A percentile compares a stretch with the other conserved stretches of the same genome.
Evolutionary conservation across 192 early-diverging fungal genomes (phyloP).

Genomic region (Coemansia sp.): DNA sequence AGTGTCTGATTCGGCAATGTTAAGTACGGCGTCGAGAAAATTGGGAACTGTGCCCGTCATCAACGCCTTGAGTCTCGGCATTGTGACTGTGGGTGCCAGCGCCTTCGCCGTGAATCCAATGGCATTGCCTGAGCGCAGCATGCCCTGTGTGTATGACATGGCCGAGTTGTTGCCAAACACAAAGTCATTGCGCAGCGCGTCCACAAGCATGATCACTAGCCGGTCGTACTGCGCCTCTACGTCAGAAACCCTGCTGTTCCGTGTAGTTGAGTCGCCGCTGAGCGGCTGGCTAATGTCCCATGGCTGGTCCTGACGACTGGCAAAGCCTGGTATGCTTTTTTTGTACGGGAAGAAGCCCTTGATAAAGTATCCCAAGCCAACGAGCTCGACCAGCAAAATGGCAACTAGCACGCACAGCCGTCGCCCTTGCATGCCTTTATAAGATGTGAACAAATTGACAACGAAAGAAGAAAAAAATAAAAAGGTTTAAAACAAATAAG

Average conservation of each 20-base stretch:
- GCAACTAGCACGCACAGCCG: conserved; percentile 18
- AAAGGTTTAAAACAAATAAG: neutral
- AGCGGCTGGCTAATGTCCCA: conserved; percentile 7
- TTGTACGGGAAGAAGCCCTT: conserved; percentile 84
- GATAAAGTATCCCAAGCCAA: conserved; percentile 65
- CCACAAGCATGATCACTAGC: conserved; percentile 73
- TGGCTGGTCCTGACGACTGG: conserved; percentile 44
- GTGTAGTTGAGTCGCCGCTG: neutral
- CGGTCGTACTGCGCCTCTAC: conserved; percentile 43
- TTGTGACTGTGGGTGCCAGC: conserved; percentile 73
- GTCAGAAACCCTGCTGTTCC: neutral
- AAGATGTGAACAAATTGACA: neutral
- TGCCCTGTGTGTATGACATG: conserved; percentile 64
- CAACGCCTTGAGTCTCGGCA: conserved; percentile 80
- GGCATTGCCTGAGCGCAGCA: conserved; percentile 50
- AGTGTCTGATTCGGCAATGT: conserved; percentile 79
- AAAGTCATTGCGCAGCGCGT: conserved; percentile 78
- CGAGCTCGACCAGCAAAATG: conserved; percentile 56
- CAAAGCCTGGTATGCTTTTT: conserved; percentile 63
- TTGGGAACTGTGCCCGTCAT: conserved; percentile 76
- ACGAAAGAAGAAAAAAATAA: neutral
- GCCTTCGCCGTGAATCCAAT: conserved; percentile 52
- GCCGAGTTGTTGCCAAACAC: conserved; percentile 66
- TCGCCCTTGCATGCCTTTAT: conserved; percentile 22
- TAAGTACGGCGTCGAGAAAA: conserved; percentile 79